These are phyloP conservation scores for Plantago major DNA, from an alignment of 257 asterid genomes.

Conservation along the genomic window DNA sequence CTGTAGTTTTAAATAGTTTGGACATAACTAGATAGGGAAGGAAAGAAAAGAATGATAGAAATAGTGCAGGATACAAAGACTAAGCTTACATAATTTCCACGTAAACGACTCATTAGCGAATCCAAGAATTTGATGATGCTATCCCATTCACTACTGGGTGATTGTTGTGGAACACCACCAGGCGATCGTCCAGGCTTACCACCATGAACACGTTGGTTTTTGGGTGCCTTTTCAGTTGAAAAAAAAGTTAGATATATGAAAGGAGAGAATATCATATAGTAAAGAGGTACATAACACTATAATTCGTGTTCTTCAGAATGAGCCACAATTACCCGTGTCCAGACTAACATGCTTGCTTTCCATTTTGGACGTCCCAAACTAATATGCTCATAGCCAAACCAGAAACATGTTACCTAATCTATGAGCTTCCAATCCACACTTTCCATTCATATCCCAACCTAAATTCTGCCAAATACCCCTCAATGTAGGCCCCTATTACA, in stretches of 20 bases:
- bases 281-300: neutral
- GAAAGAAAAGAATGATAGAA: conserved; percentile 2
- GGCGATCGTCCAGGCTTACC: conserved; percentile 94
- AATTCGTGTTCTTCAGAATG: neutral
- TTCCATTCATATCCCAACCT: too few species aligned
- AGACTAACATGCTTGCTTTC: too few species aligned
- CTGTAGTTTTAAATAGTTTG: conserved; percentile 35
- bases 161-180: conserved; percentile 57
- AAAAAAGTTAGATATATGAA: neutral
- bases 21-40: conserved; percentile 4
- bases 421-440: too few species aligned
- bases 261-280: neutral
- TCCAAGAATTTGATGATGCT: conserved; percentile 91
- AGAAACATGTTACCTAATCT: too few species aligned
- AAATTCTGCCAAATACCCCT: too few species aligned
- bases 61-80: neutral
- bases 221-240: conserved; percentile 62
- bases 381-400: too few species aligned
- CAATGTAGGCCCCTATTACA: too few species aligned
- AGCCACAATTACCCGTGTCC: too few species aligned
- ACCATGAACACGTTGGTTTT: conserved; percentile 89
- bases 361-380: too few species aligned
- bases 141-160: conserved; percentile 89
- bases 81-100: conserved; percentile 59
- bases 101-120: conserved; percentile 70